Evolutionary conservation across 148 eudicot genomes (phyloP).

Genomic region (Camellia lanceoleosa): DNA sequence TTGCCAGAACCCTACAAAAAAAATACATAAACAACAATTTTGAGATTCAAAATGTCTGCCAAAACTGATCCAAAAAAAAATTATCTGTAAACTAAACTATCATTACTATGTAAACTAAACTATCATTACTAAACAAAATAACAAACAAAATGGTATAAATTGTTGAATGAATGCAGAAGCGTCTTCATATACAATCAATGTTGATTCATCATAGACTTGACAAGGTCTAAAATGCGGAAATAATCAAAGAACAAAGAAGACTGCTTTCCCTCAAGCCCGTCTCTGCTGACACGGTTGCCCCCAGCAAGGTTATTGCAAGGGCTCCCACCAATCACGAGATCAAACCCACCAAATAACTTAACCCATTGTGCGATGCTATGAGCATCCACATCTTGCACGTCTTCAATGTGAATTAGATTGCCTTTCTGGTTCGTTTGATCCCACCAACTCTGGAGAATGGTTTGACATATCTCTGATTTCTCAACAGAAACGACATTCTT

Average conservation of each 20-base stretch:
- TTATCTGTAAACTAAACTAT: no score
- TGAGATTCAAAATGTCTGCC: no score
- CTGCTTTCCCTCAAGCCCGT: slow-evolving; percentile 35
- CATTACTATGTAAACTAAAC: no score
- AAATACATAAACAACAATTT: no score
- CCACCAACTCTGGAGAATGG: slow-evolving; percentile 36
- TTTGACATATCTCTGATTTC: slow-evolving; percentile 14
- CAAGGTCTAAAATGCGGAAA: slow-evolving; percentile 26
- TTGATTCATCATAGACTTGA: slow-evolving; percentile 13
- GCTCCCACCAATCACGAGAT: slow-evolving; percentile 50
- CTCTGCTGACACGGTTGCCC: slow-evolving; percentile 30
- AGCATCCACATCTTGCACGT: slow-evolving; percentile 25
- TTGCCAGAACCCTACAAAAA: no score
- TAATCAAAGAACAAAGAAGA: slow-evolving; percentile 39
- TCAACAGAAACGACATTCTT: slow-evolving; percentile 43
- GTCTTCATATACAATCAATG: neutral
- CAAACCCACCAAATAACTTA: slow-evolving; percentile 27
- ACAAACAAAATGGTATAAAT: neutral
- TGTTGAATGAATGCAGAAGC: neutral
- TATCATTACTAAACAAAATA: neutral
- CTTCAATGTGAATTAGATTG: slow-evolving; percentile 24
- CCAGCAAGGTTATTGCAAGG: slow-evolving; percentile 51
- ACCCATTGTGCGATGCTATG: slow-evolving; percentile 14
- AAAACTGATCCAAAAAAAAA: no score
- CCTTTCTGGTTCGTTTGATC: slow-evolving; percentile 34